Evolutionary conservation across 2,329 filamentous ascomycete genomes (phyloP), one percentile per base, ranked within the genome.

Genomic region (Capronia americana): DNA sequence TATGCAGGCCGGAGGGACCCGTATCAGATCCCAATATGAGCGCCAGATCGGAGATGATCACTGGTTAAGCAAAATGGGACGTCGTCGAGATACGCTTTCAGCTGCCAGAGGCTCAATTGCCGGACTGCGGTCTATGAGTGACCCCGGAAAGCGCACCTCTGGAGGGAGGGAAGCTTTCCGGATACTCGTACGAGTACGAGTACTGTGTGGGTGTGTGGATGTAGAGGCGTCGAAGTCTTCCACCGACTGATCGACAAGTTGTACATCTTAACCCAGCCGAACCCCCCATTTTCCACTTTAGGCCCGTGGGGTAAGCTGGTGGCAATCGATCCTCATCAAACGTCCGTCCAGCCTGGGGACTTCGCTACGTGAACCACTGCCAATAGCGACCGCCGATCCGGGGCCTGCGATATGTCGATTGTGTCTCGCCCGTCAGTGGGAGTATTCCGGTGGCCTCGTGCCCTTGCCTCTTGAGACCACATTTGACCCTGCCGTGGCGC

Each of bases 371-470:
- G 20, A 51, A 10, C 48, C 24, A 6, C 38, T 44, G 48, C 20
- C 8, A 51, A 23, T 51, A 23, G 24, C 48, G 48, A 26, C 38
- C 38, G 38, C 17, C 11, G 48, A 51, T 26, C 20, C 23, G 10
- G 48, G 48, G 48, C 20, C 20, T 51, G 48, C 8, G 32, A 51
- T 24, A 20, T 51, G 48, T 17, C 48, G 5, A 51, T 51, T 23
- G 5, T 24, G 5, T 26, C 8, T 11, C 20, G 8, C 44, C 44
- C 20, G 58, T 51, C 46, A 41, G 30, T 61, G 58, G 58, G 58
- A 61, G 58, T 61, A 61, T 53, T 61, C 58, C 58, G 46, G 48
- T 34, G 38, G 38, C n/a, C 26, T 34, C 23, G 17, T 53, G 28
- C 30, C 44, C 20, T 44, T 34, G 5, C 8, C 28, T 23, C 4